These are phyloP conservation scores for Reticulascus tulasneorum DNA, from an alignment of 2,329 filamentous ascomycete genomes.

Conservation along the genomic window DNA sequence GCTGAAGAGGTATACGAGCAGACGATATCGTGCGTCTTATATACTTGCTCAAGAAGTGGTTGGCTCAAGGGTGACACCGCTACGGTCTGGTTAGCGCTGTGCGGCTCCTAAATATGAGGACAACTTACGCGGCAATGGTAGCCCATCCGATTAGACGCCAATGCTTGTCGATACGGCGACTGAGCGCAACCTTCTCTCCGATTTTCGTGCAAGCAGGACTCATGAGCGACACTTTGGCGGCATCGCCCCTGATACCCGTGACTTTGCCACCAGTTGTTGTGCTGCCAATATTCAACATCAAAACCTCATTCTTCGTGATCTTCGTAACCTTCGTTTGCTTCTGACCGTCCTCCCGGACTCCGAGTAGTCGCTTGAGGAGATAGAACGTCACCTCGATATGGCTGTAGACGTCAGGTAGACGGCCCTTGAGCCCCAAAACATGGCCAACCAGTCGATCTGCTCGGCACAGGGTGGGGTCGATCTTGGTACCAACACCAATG, in stretches of 20 bases:
- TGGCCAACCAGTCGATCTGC: conserved; percentile 98
- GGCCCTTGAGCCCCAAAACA: conserved; percentile 91
- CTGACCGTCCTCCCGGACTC: conserved; percentile 95
- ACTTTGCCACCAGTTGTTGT: conserved; percentile 98
- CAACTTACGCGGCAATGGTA: conserved; percentile 65
- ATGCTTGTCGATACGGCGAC: conserved; percentile 97
- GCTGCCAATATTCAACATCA: conserved; percentile 99
- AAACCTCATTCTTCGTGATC: conserved; percentile 94
- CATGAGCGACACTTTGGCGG: conserved; percentile 88
- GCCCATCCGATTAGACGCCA: conserved; percentile 95
- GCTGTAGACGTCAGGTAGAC: conserved; percentile 93
- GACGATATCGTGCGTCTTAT: too few relatives aligned
- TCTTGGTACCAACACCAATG: conserved; percentile 95
- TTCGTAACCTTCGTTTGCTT: conserved; percentile 99
- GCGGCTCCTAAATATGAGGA: neutral
- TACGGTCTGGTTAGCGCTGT: conserved; percentile 25
- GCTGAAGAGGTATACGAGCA: too few relatives aligned
- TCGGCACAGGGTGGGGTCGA: conserved; percentile 96
- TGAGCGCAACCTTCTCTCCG: conserved; percentile 96
- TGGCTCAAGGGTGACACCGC: conserved; percentile 52
- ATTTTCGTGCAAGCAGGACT: conserved; percentile 95
- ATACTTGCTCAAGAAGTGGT: conserved; percentile 39
- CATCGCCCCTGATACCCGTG: conserved; percentile 93
- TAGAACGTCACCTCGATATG: conserved; percentile 99
- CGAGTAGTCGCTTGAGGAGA: conserved; percentile 85